These are phyloP conservation scores for Colletotrichum destructivum DNA, from an alignment of 2,329 filamentous ascomycete genomes.

Conservation along the genomic window DNA sequence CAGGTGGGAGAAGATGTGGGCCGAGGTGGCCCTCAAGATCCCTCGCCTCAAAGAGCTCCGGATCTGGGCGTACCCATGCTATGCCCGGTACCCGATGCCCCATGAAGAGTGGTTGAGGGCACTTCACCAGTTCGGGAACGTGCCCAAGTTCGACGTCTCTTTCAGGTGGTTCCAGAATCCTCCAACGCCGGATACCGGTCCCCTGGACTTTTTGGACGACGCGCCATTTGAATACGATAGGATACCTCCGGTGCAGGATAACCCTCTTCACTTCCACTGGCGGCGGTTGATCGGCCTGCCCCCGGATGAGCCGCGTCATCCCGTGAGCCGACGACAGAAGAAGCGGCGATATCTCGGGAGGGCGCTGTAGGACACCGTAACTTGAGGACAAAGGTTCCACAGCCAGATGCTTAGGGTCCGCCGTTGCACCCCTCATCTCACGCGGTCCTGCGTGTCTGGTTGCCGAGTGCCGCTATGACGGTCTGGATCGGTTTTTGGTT, in stretches of 20 bases:
- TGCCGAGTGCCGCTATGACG: background rate
- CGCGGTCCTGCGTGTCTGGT: background rate
- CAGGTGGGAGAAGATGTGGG: conserved; percentile 23
- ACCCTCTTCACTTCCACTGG: conserved; percentile 33
- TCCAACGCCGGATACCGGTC: conserved; percentile 16
- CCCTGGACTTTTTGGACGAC: conserved; percentile 26
- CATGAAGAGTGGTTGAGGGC: conserved; percentile 33
- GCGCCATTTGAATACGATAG: conserved; percentile 31
- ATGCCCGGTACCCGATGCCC: conserved; percentile 33
- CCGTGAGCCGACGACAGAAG: conserved; percentile 20
- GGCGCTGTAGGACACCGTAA: background rate
- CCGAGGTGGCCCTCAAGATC: background rate
- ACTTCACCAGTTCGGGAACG: conserved; percentile 29
- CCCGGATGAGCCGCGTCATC: conserved; percentile 12
- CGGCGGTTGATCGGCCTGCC: conserved; percentile 17
- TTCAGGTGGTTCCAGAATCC: conserved; percentile 33
- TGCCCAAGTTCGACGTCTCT: conserved; percentile 7
- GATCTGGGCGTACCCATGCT: conserved; percentile 32
- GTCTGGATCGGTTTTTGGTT: background rate
- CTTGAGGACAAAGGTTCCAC: background rate
- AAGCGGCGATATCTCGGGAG: conserved; percentile 15
- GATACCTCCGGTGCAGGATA: conserved; percentile 19
- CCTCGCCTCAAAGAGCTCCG: conserved; percentile 21
- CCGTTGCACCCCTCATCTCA: background rate
- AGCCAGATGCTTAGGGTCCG: no score